Evolutionary conservation across 768 basidiomycete species (phyloP).

Genomic region (Hericium rajendrae): DNA sequence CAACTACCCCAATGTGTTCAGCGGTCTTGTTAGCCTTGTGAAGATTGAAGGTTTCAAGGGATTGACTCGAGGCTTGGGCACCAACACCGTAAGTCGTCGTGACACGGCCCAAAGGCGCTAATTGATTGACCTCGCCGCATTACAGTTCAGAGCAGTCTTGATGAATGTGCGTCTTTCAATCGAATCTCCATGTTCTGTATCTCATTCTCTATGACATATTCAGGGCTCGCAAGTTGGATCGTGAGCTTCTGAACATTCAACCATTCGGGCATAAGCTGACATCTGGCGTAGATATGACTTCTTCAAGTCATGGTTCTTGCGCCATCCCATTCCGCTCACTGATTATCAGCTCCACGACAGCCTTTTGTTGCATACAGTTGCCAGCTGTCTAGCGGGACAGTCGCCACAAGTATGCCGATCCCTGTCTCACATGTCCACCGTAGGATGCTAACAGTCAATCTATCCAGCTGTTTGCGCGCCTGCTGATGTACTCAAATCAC

Average conservation of each 20-base stretch:
- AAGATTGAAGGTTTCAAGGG: constrained; percentile 62
- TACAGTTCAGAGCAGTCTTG: constrained; percentile 49
- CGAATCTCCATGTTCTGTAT: constrained; percentile 1
- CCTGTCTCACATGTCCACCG: background rate
- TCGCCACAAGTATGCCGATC: constrained; percentile 59
- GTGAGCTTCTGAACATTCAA: constrained; percentile 33
- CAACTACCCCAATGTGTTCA: constrained; percentile 70
- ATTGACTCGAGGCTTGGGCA: constrained; percentile 63
- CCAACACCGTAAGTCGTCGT: constrained; percentile 52
- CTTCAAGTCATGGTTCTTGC: constrained; percentile 54
- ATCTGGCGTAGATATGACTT: constrained; percentile 53
- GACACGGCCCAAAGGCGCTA: too few relatives aligned
- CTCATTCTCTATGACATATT: constrained; percentile 1
- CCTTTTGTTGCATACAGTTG: constrained; percentile 53
- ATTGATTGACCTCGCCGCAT: background rate
- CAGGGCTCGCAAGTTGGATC: constrained; percentile 79
- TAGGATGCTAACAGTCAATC: background rate
- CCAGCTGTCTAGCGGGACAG: constrained; percentile 61
- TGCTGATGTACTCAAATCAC: constrained; percentile 65
- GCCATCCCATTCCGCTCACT: constrained; percentile 40
- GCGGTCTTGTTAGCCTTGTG: constrained; percentile 57
- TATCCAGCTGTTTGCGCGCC: constrained; percentile 68
- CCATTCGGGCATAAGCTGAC: background rate
- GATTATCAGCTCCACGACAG: constrained; percentile 57
- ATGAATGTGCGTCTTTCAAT: constrained; percentile 53